Evolutionary conservation across 768 basidiomycete species (phyloP).

Genomic region (Tephrocybe sp.): DNA sequence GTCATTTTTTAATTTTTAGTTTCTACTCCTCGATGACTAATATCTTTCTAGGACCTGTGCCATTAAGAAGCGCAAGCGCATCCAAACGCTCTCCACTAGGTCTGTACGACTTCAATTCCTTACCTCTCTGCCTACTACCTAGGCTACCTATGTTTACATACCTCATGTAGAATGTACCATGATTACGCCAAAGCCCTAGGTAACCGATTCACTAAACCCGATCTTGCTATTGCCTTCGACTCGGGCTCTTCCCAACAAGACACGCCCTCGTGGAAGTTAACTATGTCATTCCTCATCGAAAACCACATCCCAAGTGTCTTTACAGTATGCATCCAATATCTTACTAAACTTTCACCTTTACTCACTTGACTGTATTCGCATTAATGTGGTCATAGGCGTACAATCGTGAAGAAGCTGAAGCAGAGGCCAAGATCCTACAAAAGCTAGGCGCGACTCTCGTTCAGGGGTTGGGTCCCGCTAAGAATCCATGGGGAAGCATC

Average conservation of each 20-base stretch:
- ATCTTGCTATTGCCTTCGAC: conserved; percentile 35
- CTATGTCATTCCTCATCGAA: conserved; percentile 23
- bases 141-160: conserved; percentile 13
- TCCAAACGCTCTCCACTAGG: conserved; percentile 22
- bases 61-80: conserved; percentile 20
- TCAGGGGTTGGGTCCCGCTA: conserved; percentile 23
- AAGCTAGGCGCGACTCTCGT: conserved; percentile 21
- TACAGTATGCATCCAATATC: conserved; percentile 21
- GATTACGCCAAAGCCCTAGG: conserved; percentile 18
- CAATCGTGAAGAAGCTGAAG: conserved; percentile 26
- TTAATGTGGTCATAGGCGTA: conserved; percentile 22
- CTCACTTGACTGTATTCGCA: neutral
- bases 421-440: conserved; percentile 22
- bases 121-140: no score
- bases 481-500: conserved; percentile 32
- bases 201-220: conserved; percentile 21
- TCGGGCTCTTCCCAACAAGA: conserved; percentile 26
- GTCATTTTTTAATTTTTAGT: neutral
- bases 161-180: no score
- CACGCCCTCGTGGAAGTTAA: conserved; percentile 21
- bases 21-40: neutral
- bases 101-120: no score
- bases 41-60: conserved; percentile 23
- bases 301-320: conserved; percentile 28
- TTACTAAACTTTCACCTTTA: neutral